A percentile compares a stretch with the other conserved stretches of the same genome.
Evolutionary conservation across 179 eudicot genomes (phyloP).

Genomic region (Corrigiola litoralis): DNA sequence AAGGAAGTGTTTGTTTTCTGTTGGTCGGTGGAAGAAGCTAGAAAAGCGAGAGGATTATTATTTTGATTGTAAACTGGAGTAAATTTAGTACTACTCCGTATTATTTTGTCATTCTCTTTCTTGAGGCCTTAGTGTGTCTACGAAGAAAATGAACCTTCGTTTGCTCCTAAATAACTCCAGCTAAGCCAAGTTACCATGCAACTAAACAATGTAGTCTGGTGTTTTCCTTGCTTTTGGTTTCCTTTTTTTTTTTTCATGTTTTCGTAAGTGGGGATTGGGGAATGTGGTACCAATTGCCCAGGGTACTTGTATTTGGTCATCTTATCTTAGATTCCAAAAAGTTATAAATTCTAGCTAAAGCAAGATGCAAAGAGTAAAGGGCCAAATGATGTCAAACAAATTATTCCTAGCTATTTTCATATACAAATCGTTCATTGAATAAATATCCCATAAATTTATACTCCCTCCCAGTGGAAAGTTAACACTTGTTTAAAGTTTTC

Average conservation of each 20-base stretch:
- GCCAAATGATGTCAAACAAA: neutral
- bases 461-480: no score
- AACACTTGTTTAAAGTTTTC: no score
- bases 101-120: no score
- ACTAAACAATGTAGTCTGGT: neutral
- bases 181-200: neutral
- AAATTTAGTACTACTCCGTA: no score
- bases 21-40: constrained; percentile 11
- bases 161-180: neutral
- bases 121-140: neutral
- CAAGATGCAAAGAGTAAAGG: constrained; percentile 9
- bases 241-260: no score
- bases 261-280: no score
- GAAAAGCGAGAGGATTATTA: no score
- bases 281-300: neutral
- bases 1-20: neutral
- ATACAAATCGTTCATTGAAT: neutral
- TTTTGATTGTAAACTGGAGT: no score
- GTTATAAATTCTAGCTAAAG: constrained; percentile 3
- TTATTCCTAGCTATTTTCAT: neutral
- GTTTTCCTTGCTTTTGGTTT: no score
- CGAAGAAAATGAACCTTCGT: neutral
- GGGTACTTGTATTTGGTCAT: neutral
- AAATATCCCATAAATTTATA: no score
- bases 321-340: neutral